Conservation (phyloP, 345 rosid genomes). For the Clarkia xantiana region DNA sequence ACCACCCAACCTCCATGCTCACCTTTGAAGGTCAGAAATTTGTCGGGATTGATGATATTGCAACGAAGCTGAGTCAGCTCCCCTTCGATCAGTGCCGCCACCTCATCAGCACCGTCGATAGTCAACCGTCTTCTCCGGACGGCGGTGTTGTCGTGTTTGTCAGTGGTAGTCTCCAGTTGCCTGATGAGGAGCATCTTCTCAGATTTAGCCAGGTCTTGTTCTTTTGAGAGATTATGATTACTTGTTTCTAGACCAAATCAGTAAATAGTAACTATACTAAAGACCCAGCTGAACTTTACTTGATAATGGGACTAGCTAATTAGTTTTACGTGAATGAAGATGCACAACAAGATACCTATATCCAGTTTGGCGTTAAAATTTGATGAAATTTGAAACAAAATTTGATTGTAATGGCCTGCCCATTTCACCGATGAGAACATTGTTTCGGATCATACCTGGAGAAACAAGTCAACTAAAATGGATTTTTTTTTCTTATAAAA, state of each 20-base stretch:
- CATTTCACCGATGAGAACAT: too few species aligned
- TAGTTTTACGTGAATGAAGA: too few species aligned
- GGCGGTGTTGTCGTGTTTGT: slow-evolving; percentile 51
- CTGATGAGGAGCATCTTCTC: slow-evolving; percentile 52
- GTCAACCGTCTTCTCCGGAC: slow-evolving; percentile 47
- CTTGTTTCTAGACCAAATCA: neutral
- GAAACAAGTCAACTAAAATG: too few species aligned
- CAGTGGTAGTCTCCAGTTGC: slow-evolving; percentile 60
- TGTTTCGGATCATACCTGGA: too few species aligned
- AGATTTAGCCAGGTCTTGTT: slow-evolving; percentile 62
- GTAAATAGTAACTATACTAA: too few species aligned
- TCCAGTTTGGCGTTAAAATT: too few species aligned
- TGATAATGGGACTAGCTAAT: too few species aligned
- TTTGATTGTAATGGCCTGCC: too few species aligned
- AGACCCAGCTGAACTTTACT: too few species aligned
- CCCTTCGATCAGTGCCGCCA: slow-evolving; percentile 65
- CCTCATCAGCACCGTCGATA: slow-evolving; percentile 50
- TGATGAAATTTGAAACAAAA: too few species aligned
- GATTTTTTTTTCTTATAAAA: too few species aligned
- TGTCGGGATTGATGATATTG: slow-evolving; percentile 37
- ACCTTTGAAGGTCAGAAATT: slow-evolving; percentile 64
- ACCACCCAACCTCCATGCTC: slow-evolving; percentile 54
- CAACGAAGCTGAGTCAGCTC: slow-evolving; percentile 41
- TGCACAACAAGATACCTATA: too few species aligned
- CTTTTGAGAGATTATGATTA: neutral